A percentile compares a stretch with the other conserved stretches of the same genome.
Conservation (phyloP, 768 basidiomycete genomes). For the Kockovaella imperatae region DNA sequence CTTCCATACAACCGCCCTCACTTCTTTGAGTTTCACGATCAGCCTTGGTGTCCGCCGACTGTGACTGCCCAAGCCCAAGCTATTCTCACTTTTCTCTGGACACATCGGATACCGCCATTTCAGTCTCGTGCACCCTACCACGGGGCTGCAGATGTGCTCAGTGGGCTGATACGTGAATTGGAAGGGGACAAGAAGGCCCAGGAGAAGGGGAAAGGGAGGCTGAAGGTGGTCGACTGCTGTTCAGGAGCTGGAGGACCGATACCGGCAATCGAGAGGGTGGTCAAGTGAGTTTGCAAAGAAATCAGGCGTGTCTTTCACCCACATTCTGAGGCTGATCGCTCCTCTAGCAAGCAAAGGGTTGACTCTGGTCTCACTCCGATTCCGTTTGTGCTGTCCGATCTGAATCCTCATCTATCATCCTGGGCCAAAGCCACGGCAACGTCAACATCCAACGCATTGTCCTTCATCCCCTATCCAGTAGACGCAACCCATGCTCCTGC, state of each 20-base stretch:
- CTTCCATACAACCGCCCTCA: constrained; percentile 27
- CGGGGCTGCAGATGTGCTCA: constrained; percentile 21
- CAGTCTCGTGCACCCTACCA: constrained; percentile 29
- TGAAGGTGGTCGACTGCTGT: constrained; percentile 40
- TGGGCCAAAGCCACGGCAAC: constrained; percentile 13
- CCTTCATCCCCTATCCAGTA: constrained; percentile 29
- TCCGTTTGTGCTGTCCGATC: constrained; percentile 32
- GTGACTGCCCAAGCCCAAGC: constrained; percentile 29
- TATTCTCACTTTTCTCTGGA: constrained; percentile 35
- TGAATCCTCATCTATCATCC: constrained; percentile 29
- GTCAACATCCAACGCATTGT: constrained; percentile 12
- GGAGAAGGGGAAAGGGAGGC: background rate
- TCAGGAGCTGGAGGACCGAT: constrained; percentile 39
- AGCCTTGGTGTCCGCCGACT: constrained; percentile 27
- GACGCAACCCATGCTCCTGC: constrained; percentile 28
- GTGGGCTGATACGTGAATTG: constrained; percentile 18
- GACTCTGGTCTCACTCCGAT: constrained; percentile 10
- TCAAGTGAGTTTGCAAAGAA: constrained; percentile 44
- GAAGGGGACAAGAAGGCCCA: constrained; percentile 7
- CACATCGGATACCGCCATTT: constrained; percentile 19
- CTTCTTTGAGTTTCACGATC: constrained; percentile 37
- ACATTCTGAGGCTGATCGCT: background rate
- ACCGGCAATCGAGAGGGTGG: constrained; percentile 25
- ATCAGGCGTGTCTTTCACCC: background rate
- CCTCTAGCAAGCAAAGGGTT: constrained; percentile 15